Base-by-base conservation (phyloP, 495 filamentous ascomycete genomes). In the Neohortaea acidophila region DNA sequence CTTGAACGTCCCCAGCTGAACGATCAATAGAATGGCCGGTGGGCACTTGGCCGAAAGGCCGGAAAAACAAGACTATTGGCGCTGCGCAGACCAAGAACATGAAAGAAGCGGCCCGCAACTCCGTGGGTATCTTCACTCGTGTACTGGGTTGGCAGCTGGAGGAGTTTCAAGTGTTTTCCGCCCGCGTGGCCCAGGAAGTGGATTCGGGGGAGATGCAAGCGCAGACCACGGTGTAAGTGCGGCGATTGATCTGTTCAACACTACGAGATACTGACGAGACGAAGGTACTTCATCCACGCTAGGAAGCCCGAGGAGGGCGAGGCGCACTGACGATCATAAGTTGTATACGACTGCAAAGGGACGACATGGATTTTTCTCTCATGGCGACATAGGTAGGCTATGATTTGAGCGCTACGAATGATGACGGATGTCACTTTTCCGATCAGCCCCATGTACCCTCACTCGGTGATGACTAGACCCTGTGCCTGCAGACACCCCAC, bases 21-120 rank as follows among this genome's bases (percentile, higher is more conserved):
- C 20, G 17, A 23, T 5, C 18, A 4, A 4, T 38, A 21, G 17
- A 22, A 6, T 22, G 17, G 20, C 31, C 32, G 4, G 33, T 43
- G 9, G 32, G 33, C 8, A 9, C 34, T 7, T 43, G 39, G 34
- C 9, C 39, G 15, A 43, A 43, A 22, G 39, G 13, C 15, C 7
- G 4, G 4, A 43, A 43, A 13, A 15, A 5, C 27, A 22, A 25
- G 21, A 40, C 7, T n/a, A 21, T 43, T 4, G 32, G 39, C 10
- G 5, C 7, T n/a, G 39, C 10, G 23, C 11, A 5, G 21, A 17
- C 36, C n/a, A 23, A 18, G 14, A 15, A 35, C 19, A 13, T 21
- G 9, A 7, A 23, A 10, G 9, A 33, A 19, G 25, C 10, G 34
- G 17, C 8, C 4, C 8, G 14, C 8, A 33, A 15, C 25, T 19